These are phyloP conservation scores for Phytophthora brassicae DNA, from an alignment of 352 stramenopile species.

Conservation along the genomic window DNA sequence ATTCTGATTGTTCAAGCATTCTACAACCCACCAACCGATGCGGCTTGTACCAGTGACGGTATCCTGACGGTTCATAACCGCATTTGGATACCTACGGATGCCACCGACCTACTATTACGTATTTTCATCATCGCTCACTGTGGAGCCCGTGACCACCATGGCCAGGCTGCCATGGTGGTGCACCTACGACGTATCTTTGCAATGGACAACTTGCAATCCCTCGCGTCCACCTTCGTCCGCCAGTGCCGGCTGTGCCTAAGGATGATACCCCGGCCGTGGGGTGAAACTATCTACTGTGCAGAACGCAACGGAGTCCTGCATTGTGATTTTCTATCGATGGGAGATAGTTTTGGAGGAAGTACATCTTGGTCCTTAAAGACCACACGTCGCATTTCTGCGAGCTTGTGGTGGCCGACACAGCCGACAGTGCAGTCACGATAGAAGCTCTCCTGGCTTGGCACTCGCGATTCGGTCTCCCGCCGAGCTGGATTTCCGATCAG, in stretches of 20 bases:
- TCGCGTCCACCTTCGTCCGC: neutral
- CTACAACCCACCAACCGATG: neutral
- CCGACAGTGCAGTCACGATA: too few species aligned
- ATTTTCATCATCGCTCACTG: conserved; percentile 1
- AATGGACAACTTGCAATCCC: neutral
- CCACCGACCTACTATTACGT: neutral
- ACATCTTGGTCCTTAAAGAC: too few species aligned
- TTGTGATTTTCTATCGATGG: conserved; percentile 8
- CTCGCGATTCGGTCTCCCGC: too few species aligned
- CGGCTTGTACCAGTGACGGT: neutral
- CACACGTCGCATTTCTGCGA: conserved; percentile 18
- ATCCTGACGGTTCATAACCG: too few species aligned
- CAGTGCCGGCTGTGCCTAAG: neutral
- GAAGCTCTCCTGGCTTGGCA: too few species aligned
- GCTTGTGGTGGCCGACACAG: too few species aligned
- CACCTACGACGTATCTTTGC: neutral
- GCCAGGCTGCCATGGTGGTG: neutral
- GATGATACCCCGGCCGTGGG: too few species aligned
- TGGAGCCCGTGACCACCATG: neutral
- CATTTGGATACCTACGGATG: neutral
- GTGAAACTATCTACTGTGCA: too few species aligned
- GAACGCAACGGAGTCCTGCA: too few species aligned
- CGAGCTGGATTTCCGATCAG: too few species aligned
- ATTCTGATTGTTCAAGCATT: neutral
- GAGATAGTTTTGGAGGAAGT: conserved; percentile 4